Evolutionary conservation across 2,329 filamentous ascomycete genomes (phyloP), one percentile per base, ranked within the genome.

Genomic region (Paecilomyces sp.): DNA sequence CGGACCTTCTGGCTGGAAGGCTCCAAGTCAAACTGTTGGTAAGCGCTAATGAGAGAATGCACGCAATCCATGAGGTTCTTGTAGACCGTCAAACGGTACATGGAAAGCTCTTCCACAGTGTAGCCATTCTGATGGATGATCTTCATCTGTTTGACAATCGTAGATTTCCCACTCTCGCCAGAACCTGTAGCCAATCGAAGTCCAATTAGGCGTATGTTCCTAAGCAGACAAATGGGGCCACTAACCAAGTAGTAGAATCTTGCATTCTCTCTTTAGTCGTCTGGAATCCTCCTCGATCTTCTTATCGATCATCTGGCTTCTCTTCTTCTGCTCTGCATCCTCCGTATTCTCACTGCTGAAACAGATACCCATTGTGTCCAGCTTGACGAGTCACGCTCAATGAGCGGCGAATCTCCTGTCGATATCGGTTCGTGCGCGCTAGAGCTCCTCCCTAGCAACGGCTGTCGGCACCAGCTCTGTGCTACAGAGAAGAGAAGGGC

Each of bases 101-200:
- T 88, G 70, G 89, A 89, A 56, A 97, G 83, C 77, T 99, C 94
- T 69, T 97, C 93, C 66, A 91, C 87, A 11, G 91, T 92, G 77
- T 99, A 99, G 62, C 94, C 94, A 78, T 97, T 96, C 70, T 97
- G 89, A 73, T 99, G 94, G 72, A 99, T 97, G 69, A 99, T 99
- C 79, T 97, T 99, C 94, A 99, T 99, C 82, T 99, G 94, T 78
- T 99, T 99, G 67, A 99, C 94, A 70, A 99, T 97, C 9, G 94
- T 99, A 60, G 94, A 97, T 79, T 99, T 99, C 67, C 94, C 94
- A 77, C 93, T 97, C 80, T 99, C 94, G 66, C 94, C 94, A 65
- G 94, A 97, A 66, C 94, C 94, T 97, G 74, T 55, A 62, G 56
- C 33, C 57, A 60, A 58, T 57, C 53, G 61, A 57, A 52, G 57